Percentiles rank a stretch among this genome's conserved stretches.
phyloP scores from a whole-genome alignment of 768 basidiomycete species.

The Candolleomyces eurysporus region DNA sequence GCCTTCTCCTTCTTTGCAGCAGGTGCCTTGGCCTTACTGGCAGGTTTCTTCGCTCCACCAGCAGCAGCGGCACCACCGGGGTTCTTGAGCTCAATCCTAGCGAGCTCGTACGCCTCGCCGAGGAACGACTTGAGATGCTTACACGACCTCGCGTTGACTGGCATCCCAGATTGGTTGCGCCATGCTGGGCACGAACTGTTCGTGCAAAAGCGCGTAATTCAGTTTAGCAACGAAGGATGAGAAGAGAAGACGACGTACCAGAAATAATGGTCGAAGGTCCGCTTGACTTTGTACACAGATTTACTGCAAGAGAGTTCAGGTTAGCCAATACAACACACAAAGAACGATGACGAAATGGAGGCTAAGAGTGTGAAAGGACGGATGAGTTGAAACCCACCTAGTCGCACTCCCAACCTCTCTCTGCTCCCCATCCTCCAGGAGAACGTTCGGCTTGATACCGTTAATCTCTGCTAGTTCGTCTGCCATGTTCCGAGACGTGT shows the following conservation, averaged over 20 bases:
- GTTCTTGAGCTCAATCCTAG: constrained; percentile 34
- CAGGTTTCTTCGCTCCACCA: constrained; percentile 4
- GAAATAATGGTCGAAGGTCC: constrained; percentile 41
- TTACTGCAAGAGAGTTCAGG: constrained; percentile 23
- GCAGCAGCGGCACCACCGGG: constrained; percentile 18
- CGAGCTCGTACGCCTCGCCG: constrained; percentile 41
- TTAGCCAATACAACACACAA: background rate
- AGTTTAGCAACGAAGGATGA: too few relatives aligned
- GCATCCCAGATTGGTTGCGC: constrained; percentile 11
- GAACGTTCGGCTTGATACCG: constrained; percentile 48
- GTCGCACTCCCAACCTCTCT: constrained; percentile 42
- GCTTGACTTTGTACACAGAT: constrained; percentile 41
- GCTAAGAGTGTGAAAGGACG: background rate
- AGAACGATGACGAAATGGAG: too few relatives aligned
- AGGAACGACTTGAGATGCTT: constrained; percentile 41
- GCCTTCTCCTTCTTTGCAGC: constrained; percentile 8
- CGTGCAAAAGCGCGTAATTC: too few relatives aligned
- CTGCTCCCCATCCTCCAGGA: constrained; percentile 47
- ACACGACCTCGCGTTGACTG: constrained; percentile 42
- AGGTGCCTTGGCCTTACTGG: constrained; percentile 11
- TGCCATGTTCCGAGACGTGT: constrained; percentile 13
- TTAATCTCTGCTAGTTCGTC: constrained; percentile 53
- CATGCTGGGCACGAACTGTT: background rate
- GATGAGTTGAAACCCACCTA: constrained; percentile 21
- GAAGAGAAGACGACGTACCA: too few relatives aligned